Evolutionary conservation across 2,329 filamentous ascomycete genomes (phyloP).

Genomic region (Gliomastix tumulicola): DNA sequence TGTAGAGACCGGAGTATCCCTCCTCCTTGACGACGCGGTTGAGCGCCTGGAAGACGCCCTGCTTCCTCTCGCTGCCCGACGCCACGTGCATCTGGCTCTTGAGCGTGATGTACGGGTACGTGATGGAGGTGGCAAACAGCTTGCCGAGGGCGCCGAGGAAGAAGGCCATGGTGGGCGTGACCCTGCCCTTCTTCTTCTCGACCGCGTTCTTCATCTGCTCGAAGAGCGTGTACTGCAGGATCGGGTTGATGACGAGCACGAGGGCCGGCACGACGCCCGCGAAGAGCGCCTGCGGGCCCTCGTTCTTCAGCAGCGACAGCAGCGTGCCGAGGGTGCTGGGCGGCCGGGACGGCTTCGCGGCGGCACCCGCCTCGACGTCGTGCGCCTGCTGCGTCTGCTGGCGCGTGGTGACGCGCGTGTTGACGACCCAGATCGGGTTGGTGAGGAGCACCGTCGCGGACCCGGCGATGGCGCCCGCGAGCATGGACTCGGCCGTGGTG

Average conservation of each 20-base stretch:
- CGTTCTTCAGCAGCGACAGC: constrained; percentile 70
- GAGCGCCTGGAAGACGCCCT: constrained; percentile 74
- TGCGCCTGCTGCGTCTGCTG: constrained; percentile 50
- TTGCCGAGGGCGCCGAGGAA: constrained; percentile 89
- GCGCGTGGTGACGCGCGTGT: constrained; percentile 94
- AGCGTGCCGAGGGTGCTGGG: constrained; percentile 78
- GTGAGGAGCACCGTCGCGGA: constrained; percentile 92
- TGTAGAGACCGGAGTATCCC: constrained; percentile 88
- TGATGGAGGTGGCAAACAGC: constrained; percentile 86
- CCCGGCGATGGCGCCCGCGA: constrained; percentile 88
- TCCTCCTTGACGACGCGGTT: constrained; percentile 78
- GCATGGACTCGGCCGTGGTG: constrained; percentile 88
- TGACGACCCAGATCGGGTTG: constrained; percentile 98
- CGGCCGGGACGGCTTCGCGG: constrained; percentile 33
- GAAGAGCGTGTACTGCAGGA: constrained; percentile 96
- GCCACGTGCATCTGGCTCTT: constrained; percentile 98
- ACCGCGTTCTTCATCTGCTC: constrained; percentile 93
- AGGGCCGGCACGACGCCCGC: constrained; percentile 87
- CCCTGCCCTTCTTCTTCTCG: constrained; percentile 58
- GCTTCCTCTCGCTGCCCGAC: constrained; percentile 64
- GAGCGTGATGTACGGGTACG: constrained; percentile 97
- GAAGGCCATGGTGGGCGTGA: constrained; percentile 84
- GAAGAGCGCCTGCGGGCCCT: constrained; percentile 81
- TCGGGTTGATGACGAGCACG: constrained; percentile 94
- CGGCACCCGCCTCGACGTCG: constrained; percentile 26